phyloP scores from a whole-genome alignment of 148 eudicot genomes.

The Rhododendron henanense region DNA sequence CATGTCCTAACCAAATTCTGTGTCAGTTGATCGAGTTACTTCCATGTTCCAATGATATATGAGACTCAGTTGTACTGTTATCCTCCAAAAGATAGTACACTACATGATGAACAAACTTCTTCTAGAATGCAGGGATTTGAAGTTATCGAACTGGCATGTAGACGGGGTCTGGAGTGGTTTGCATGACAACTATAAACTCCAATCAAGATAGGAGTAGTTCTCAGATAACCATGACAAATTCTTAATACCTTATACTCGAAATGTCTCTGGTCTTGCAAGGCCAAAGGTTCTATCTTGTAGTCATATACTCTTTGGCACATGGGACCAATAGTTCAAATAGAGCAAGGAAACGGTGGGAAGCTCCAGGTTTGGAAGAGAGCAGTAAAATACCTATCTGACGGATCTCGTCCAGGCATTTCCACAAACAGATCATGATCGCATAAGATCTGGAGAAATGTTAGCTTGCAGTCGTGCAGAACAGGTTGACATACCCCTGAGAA shows the following conservation, averaged over 20 bases:
- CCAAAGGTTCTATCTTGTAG: slow-evolving; percentile 4
- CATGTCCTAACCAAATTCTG: neutral
- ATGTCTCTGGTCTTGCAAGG: neutral
- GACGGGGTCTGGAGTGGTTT: neutral
- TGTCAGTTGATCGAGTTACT: neutral
- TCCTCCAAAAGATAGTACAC: neutral
- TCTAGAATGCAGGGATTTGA: neutral
- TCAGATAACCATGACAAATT: neutral
- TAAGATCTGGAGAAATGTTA: slow-evolving; percentile 90
- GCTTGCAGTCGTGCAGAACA: slow-evolving; percentile 97
- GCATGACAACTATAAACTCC: neutral
- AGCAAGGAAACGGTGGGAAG: neutral
- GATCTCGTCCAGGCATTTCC: slow-evolving; percentile 99
- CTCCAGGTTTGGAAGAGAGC: neutral
- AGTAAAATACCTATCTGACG: slow-evolving; percentile 80
- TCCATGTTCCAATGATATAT: neutral
- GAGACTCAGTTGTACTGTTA: neutral
- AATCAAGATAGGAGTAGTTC: neutral
- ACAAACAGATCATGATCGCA: slow-evolving; percentile 99
- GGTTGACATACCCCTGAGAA: slow-evolving; percentile 95
- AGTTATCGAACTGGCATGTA: neutral
- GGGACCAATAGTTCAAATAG: neutral
- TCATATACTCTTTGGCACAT: neutral
- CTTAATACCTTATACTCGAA: neutral
- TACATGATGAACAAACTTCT: neutral